Percentiles rank a stretch among this genome's conserved stretches.
Evolutionary conservation across 2,329 filamentous ascomycete species (phyloP).

Genomic region (Lasiodiplodia gonubiensis): DNA sequence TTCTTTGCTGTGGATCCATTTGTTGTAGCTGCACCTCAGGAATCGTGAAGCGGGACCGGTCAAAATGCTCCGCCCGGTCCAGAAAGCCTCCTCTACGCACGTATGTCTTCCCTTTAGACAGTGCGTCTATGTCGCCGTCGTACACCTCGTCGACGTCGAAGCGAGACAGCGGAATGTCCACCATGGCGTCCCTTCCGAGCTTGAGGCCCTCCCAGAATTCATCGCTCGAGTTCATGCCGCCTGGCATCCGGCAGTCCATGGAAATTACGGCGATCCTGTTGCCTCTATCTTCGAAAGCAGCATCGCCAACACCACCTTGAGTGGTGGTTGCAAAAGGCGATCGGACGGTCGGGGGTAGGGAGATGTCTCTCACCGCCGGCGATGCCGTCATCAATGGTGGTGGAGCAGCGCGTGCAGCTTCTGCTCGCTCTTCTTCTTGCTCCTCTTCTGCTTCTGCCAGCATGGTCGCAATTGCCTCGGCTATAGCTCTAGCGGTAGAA

Average conservation of each 20-base stretch:
- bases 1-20: conserved; percentile 35
- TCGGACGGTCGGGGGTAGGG: too few species aligned
- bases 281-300: background rate
- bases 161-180: conserved; percentile 16
- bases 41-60: conserved; percentile 31
- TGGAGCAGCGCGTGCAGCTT: background rate
- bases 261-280: conserved; percentile 10
- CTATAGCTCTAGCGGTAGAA: background rate
- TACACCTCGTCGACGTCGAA: conserved; percentile 29
- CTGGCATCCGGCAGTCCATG: conserved; percentile 24
- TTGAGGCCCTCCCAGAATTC: conserved; percentile 20
- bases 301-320: too few species aligned
- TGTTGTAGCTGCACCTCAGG: conserved; percentile 26
- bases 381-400: background rate
- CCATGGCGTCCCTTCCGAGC: background rate
- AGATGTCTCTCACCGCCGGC: too few species aligned
- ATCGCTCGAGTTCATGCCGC: background rate
- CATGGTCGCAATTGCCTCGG: background rate
- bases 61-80: background rate
- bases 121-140: conserved; percentile 15
- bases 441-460: background rate
- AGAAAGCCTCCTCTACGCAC: background rate
- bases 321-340: too few species aligned
- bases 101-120: background rate
- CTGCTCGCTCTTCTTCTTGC: background rate